These are phyloP conservation scores for Myriosclerotinia curreyana DNA, from an alignment of 2,329 filamentous ascomycete species.

Conservation along the genomic window DNA sequence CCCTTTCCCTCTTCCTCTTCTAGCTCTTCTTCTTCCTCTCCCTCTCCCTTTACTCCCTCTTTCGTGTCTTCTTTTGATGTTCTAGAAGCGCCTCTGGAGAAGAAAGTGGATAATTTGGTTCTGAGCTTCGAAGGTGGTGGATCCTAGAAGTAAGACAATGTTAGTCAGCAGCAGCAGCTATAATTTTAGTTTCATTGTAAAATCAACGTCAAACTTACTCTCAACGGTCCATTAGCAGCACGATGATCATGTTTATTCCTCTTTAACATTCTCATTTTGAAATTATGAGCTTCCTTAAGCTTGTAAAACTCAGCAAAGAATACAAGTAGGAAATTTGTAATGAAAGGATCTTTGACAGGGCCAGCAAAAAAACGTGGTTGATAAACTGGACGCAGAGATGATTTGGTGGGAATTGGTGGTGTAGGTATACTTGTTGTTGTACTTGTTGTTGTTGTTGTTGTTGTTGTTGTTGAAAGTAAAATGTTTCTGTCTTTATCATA, in stretches of 20 bases:
- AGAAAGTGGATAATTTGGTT: neutral
- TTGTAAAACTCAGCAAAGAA: neutral
- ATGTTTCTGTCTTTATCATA: neutral
- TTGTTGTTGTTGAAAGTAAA: neutral
- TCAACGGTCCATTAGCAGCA: neutral
- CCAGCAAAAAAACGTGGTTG: neutral
- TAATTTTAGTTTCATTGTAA: neutral
- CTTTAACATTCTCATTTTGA: neutral
- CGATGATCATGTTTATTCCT: constrained; percentile 1
- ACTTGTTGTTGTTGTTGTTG: neutral
- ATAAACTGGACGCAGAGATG: neutral
- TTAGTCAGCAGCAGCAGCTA: constrained; percentile 14
- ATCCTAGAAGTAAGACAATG: constrained; percentile 11
- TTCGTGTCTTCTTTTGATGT: neutral
- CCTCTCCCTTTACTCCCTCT: neutral
- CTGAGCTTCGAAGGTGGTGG: neutral
- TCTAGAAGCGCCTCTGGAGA: neutral
- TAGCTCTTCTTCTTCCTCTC: neutral
- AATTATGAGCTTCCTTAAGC: neutral
- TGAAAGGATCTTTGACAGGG: neutral
- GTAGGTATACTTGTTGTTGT: neutral
- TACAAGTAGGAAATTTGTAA: neutral
- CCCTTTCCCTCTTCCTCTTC: neutral
- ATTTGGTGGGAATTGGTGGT: neutral
- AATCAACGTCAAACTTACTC: constrained; percentile 15